phyloP scores from a whole-genome alignment of 176 grass and related monocot genomes.

The Aegilops tauschii region DNA sequence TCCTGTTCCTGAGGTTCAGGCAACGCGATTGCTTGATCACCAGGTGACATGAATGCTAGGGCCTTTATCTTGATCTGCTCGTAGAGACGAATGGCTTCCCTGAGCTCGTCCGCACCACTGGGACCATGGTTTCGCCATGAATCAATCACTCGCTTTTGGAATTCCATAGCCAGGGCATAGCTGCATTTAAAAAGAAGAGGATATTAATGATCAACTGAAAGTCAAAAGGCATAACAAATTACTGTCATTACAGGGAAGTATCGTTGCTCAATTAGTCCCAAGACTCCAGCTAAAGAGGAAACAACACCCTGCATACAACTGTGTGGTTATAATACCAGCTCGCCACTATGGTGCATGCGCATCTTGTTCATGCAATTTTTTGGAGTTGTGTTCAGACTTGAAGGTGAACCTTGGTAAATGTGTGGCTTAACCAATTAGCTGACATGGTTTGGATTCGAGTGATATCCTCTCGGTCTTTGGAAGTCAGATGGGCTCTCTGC shows the following conservation, averaged over 20 bases:
- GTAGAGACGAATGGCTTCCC: slow-evolving; percentile 63
- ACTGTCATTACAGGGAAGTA: background rate
- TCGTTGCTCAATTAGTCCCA: background rate
- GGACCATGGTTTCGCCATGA: slow-evolving; percentile 82
- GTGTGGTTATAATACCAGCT: background rate
- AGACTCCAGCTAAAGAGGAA: background rate
- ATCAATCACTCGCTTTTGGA: slow-evolving; percentile 73
- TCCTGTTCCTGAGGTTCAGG: slow-evolving; percentile 30
- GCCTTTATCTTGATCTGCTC: slow-evolving; percentile 68
- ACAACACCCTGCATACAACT: background rate
- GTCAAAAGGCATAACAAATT: background rate
- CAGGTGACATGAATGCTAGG: slow-evolving; percentile 33
- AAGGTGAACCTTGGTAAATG: background rate
- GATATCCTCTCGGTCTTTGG: background rate
- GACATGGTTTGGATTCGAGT: background rate
- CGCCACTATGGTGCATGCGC: background rate
- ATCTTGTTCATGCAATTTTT: background rate
- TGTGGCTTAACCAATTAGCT: background rate
- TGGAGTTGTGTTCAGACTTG: background rate
- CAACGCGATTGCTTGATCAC: slow-evolving; percentile 14
- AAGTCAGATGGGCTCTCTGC: background rate
- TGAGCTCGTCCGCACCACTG: slow-evolving; percentile 61
- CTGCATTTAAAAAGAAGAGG: slow-evolving; percentile 42
- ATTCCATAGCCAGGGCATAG: slow-evolving; percentile 69
- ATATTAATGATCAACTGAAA: background rate